phyloP scores from a whole-genome alignment of 345 rosid species.

The Limnanthes douglasii region DNA sequence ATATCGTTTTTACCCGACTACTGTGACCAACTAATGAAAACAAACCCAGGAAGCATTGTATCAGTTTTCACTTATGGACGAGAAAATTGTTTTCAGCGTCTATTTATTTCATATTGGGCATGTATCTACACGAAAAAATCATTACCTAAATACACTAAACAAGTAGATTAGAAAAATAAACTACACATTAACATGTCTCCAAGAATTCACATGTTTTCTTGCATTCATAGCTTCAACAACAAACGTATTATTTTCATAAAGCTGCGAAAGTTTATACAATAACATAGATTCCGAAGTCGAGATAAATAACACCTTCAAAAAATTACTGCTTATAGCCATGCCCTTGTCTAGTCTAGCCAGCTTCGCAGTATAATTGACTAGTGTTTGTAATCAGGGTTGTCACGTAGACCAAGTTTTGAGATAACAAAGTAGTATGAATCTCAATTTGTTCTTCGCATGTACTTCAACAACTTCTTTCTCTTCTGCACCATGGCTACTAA shows the following conservation, averaged over 20 bases:
- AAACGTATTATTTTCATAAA: too few species aligned
- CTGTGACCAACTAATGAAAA: constrained; percentile 72
- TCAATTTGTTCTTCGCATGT: constrained; percentile 85
- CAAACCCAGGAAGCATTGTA: constrained; percentile 85
- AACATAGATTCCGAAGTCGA: too few species aligned
- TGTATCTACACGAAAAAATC: constrained; percentile 68
- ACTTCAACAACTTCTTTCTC: constrained; percentile 70
- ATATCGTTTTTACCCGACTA: constrained; percentile 72
- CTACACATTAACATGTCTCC: too few species aligned
- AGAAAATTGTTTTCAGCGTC: constrained; percentile 92
- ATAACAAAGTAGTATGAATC: constrained; percentile 74
- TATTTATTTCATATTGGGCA: constrained; percentile 77
- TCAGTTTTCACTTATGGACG: constrained; percentile 72
- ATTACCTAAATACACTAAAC: constrained; percentile 50
- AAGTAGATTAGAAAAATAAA: too few species aligned
- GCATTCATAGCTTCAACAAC: too few species aligned
- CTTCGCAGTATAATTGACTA: constrained; percentile 4
- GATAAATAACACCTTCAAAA: too few species aligned
- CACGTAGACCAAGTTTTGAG: constrained; percentile 72
- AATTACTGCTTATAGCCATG: too few species aligned
- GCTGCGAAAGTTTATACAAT: constrained; percentile 81
- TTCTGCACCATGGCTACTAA: constrained; percentile 69
- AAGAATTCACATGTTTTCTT: too few species aligned
- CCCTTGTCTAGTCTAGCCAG: too few species aligned
- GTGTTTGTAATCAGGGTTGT: constrained; percentile 53